Base-by-base conservation (phyloP, 257 asterid genomes). In the Anisodus acutangulus region DNA sequence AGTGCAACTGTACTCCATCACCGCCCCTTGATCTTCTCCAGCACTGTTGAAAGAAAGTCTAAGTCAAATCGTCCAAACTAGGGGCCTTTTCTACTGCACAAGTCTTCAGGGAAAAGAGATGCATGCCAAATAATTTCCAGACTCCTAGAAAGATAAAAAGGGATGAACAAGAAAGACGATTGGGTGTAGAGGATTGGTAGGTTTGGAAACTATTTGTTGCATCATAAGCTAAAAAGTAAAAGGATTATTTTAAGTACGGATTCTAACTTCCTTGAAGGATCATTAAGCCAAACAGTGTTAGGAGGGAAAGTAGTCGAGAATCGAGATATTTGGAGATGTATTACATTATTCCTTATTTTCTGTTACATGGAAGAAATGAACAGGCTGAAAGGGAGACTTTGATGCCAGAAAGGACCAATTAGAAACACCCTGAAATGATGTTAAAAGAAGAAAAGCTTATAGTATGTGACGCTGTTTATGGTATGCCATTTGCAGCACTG, bases 401-500 rank as follows among this genome's bases (percentile, higher is more conserved):
- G 62, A 57, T 57, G n/a, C 62, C 8, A 57, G 62, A 57, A 57
- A 57, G 62, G 62, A 57, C 72, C 72, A 66, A 12, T 66, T 66
- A 11, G 72, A 66, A 66, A 11, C 47, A 35, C 19, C 47, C 10
- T 66, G 72, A 22, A 64, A 66, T 66, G 72, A 66, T 31, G 72
- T 49, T 19, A 45, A 47, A n/a, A 43, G 79, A 47, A 43, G 79
- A 10, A 71, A 72, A 72, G 80, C n/a, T 72, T 47, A 45, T 72
- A 72, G 63, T 51, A 74, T 22, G 62, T 74, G 45, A 22, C 43
- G 9, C 43, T 74, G 31, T 47, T 49, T 74, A 74, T 74, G 81
- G 43, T 19, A 74, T 26, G 62, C 63, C 80, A 31, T 60, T 81
- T 90, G 91, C 95, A 96, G 98, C 83, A 88, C 91, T 43, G 98